Conservation (phyloP, 75 land plant genomes). For the Pinus tabuliformis region DNA sequence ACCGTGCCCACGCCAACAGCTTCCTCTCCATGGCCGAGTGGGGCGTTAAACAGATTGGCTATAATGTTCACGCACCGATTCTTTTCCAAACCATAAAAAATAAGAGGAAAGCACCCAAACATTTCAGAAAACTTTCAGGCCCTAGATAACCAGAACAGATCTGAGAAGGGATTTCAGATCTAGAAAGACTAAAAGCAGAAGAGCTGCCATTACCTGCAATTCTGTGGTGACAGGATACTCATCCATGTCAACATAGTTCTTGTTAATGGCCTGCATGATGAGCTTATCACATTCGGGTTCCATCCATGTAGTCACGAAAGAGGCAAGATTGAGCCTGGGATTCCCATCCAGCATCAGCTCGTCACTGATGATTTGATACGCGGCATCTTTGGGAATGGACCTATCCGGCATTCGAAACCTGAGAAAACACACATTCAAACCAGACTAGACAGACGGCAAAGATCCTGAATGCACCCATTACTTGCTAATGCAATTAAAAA, state of each 20-base stretch:
- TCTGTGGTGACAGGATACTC: constrained; percentile 73
- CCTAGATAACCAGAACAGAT: not conserved
- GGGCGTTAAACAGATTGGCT: constrained; percentile 61
- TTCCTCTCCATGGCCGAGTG: constrained; percentile 31
- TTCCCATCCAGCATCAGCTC: constrained; percentile 47
- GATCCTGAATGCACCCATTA: too few relatives aligned
- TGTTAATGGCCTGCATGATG: constrained; percentile 41
- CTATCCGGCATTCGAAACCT: constrained; percentile 18
- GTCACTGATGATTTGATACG: constrained; percentile 37
- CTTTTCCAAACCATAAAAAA: constrained; percentile 10
- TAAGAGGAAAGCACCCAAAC: too few relatives aligned
- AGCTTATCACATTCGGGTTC: constrained; percentile 33
- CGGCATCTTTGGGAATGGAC: constrained; percentile 29
- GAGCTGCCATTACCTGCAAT: constrained; percentile 35
- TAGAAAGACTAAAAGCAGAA: too few relatives aligned
- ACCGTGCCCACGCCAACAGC: constrained; percentile 55
- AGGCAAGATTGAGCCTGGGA: constrained; percentile 37
- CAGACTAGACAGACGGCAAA: too few relatives aligned
- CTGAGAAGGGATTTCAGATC: too few relatives aligned
- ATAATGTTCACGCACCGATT: constrained; percentile 74
- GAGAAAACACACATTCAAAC: not conserved
- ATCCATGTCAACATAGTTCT: constrained; percentile 78
- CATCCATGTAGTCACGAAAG: constrained; percentile 46
- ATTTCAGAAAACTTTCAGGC: too few relatives aligned
- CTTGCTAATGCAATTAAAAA: too few relatives aligned